These are phyloP conservation scores for Parmelia sp. DNA, from an alignment of 495 filamentous ascomycete genomes.

Conservation along the genomic window DNA sequence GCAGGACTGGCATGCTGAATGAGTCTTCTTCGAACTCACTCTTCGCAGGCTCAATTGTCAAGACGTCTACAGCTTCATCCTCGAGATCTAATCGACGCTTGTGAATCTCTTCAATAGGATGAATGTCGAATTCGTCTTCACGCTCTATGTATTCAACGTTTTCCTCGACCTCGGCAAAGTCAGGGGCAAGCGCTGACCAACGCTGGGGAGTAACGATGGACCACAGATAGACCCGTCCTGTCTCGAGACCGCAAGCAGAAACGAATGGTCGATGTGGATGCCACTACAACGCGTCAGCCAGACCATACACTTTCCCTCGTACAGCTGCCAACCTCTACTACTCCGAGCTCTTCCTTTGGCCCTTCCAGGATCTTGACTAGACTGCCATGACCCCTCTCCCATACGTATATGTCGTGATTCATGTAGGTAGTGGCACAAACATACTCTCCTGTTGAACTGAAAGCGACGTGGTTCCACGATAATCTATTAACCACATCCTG, in stretches of 20 bases:
- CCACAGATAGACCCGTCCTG: constrained; percentile 87
- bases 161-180: constrained; percentile 96
- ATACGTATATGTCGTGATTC: constrained; percentile 97
- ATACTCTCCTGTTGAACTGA: constrained; percentile 87
- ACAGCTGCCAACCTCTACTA: constrained; percentile 55
- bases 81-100: constrained; percentile 83
- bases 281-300: constrained; percentile 49
- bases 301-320: not conserved
- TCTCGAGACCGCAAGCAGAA: constrained; percentile 83
- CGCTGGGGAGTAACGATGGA: constrained; percentile 84
- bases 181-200: constrained; percentile 93
- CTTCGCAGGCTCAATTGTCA: constrained; percentile 65
- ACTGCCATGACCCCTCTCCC: constrained; percentile 90
- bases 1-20: constrained; percentile 82
- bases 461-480: constrained; percentile 92
- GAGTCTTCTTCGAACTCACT: constrained; percentile 50
- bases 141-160: constrained; percentile 93
- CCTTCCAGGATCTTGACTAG: constrained; percentile 94
- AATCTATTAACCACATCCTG: constrained; percentile 94
- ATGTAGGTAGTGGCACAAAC: constrained; percentile 91
- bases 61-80: constrained; percentile 81
- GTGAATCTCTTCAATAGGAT: constrained; percentile 89
- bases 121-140: constrained; percentile 97
- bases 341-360: constrained; percentile 86
- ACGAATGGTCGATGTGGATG: constrained; percentile 85